Evolutionary conservation across 2,329 filamentous ascomycete genomes (phyloP).

Genomic region (Phaeomoniella chlamydospora): DNA sequence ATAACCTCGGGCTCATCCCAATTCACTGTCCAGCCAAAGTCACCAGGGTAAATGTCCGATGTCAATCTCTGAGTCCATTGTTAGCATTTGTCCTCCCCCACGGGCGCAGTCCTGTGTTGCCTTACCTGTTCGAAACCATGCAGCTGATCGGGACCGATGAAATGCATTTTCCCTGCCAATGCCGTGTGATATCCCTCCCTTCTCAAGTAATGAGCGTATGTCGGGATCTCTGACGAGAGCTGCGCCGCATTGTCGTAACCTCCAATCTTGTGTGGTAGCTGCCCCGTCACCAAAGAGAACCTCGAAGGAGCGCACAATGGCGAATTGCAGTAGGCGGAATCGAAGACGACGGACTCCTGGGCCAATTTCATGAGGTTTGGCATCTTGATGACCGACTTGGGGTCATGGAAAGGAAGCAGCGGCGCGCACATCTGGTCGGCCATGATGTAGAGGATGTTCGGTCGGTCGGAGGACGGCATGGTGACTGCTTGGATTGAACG

Average conservation of each 20-base stretch:
- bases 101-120: background rate
- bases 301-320: constrained; percentile 84
- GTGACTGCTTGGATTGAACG: background rate
- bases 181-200: constrained; percentile 77
- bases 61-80: constrained; percentile 58
- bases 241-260: constrained; percentile 85
- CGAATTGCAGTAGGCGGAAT: constrained; percentile 87
- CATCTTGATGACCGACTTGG: constrained; percentile 77
- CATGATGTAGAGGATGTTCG: constrained; percentile 89
- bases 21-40: constrained; percentile 89
- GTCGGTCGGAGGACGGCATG: constrained; percentile 14
- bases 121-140: constrained; percentile 65
- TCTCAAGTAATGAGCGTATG: constrained; percentile 84
- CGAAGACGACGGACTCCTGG: constrained; percentile 71
- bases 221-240: constrained; percentile 70
- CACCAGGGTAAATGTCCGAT: constrained; percentile 89
- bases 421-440: constrained; percentile 88
- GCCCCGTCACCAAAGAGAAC: constrained; percentile 88
- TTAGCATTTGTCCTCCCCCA: background rate
- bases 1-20: constrained; percentile 73
- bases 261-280: constrained; percentile 79
- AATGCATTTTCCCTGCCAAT: constrained; percentile 93
- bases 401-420: constrained; percentile 82
- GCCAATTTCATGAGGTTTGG: constrained; percentile 78
- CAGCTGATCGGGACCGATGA: constrained; percentile 76